These are phyloP conservation scores for Naganishia vaughanmartiniae DNA, from an alignment of 768 basidiomycete genomes.

Conservation along the genomic window DNA sequence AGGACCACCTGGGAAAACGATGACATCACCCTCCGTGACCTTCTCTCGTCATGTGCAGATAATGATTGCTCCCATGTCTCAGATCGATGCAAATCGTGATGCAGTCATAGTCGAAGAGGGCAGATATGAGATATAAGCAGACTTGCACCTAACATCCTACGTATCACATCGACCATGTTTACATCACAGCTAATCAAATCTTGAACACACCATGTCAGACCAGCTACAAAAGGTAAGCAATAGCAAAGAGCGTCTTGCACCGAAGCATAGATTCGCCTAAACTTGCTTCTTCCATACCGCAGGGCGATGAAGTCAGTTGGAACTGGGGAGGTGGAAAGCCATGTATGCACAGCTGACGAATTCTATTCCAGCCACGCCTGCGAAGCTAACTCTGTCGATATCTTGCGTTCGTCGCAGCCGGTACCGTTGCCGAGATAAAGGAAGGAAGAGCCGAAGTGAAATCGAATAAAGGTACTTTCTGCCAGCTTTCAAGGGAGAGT, in stretches of 20 bases:
- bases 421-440: conserved; percentile 54
- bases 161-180: no score
- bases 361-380: not conserved
- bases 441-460: conserved; percentile 56
- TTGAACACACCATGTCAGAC: not conserved
- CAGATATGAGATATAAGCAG: no score
- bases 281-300: not conserved
- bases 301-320: conserved; percentile 49
- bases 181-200: not conserved
- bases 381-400: not conserved
- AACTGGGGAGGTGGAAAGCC: conserved; percentile 48
- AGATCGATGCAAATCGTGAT: not conserved
- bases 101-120: not conserved
- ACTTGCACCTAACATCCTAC: no score
- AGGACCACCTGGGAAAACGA: no score
- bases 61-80: not conserved
- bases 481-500: not conserved
- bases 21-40: not conserved
- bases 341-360: conserved; percentile 32
- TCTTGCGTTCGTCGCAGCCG: conserved; percentile 35
- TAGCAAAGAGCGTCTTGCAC: not conserved
- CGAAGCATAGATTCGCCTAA: not conserved
- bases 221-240: conserved; percentile 12
- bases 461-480: conserved; percentile 55
- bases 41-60: not conserved